phyloP scores from a whole-genome alignment of 1,284 basidiomycete genomes.

The Abortiporus biennis region DNA sequence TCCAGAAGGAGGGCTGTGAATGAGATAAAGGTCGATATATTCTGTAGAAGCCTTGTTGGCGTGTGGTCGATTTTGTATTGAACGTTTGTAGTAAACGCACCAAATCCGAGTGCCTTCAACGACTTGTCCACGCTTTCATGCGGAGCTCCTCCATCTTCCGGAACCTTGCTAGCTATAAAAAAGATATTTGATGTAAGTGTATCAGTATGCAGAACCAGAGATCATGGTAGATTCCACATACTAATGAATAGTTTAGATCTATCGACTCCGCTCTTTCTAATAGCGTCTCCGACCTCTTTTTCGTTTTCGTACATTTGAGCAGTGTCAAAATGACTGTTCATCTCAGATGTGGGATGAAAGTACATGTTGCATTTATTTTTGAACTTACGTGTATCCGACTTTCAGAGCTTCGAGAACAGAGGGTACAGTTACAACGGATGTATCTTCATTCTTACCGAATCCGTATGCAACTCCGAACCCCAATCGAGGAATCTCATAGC shows the following conservation, averaged over 20 bases:
- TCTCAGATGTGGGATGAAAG: neutral
- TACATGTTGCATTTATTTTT: neutral
- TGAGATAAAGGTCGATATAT: slow-evolving; percentile 56
- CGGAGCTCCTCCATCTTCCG: neutral
- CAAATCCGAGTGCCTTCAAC: slow-evolving; percentile 15
- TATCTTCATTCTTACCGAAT: slow-evolving; percentile 10
- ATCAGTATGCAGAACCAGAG: no score
- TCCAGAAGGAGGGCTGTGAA: slow-evolving; percentile 47
- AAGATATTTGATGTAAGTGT: slow-evolving; percentile 1
- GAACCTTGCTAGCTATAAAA: slow-evolving; percentile 10
- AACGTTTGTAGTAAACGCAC: slow-evolving; percentile 8
- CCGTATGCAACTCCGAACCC: slow-evolving; percentile 72
- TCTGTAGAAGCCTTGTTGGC: no score
- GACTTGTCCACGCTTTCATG: slow-evolving; percentile 14
- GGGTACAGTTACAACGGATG: slow-evolving; percentile 48
- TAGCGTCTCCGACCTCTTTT: slow-evolving; percentile 52
- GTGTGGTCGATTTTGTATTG: no score
- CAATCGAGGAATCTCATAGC: slow-evolving; percentile 61
- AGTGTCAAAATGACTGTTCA: slow-evolving; percentile 55
- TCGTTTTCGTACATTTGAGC: slow-evolving; percentile 78
- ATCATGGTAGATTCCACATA: slow-evolving; percentile 25
- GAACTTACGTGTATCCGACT: slow-evolving; percentile 45
- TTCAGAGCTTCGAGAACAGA: slow-evolving; percentile 65
- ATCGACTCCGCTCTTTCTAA: slow-evolving; percentile 44
- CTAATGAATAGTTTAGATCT: slow-evolving; percentile 70